Percentiles rank a stretch among this genome's conserved stretches.
Conservation (phyloP, 176 grass and related monocot genomes). For the Aechmea fasciata region DNA sequence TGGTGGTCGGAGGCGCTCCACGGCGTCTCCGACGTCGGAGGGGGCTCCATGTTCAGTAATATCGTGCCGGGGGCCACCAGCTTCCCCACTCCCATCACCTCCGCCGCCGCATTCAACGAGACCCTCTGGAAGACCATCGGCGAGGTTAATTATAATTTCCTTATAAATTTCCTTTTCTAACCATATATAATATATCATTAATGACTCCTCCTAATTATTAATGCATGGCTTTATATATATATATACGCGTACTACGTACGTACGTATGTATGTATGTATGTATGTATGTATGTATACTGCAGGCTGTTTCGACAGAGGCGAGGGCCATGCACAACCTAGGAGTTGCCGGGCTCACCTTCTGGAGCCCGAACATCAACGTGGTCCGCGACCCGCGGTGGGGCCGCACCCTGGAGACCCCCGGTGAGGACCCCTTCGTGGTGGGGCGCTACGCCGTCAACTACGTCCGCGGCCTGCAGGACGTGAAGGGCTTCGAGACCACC, state of each 20-base stretch:
- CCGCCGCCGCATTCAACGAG: constrained; percentile 67
- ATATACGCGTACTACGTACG: too few species aligned
- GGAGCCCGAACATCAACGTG: constrained; percentile 76
- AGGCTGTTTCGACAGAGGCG: constrained; percentile 16
- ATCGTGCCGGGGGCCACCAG: constrained; percentile 39
- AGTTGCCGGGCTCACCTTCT: constrained; percentile 57
- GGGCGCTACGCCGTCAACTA: constrained; percentile 47
- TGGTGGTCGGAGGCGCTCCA: constrained; percentile 86
- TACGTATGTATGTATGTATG: too few species aligned
- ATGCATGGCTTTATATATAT: too few species aligned
- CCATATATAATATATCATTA: too few species aligned
- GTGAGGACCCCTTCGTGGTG: constrained; percentile 46
- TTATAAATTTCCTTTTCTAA: too few species aligned
- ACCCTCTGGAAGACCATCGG: constrained; percentile 63
- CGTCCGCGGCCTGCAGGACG: constrained; percentile 59
- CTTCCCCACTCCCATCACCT: constrained; percentile 67
- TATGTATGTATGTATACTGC: neutral
- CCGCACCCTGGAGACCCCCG: constrained; percentile 69
- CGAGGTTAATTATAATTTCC: constrained; percentile 19
- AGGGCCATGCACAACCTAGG: constrained; percentile 28
- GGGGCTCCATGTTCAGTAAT: constrained; percentile 16
- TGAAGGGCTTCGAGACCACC: neutral
- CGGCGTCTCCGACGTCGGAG: constrained; percentile 51
- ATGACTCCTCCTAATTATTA: too few species aligned
- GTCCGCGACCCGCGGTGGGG: constrained; percentile 72